phyloP scores from a whole-genome alignment of 768 basidiomycete species.

The Termitomyces heimii region DNA sequence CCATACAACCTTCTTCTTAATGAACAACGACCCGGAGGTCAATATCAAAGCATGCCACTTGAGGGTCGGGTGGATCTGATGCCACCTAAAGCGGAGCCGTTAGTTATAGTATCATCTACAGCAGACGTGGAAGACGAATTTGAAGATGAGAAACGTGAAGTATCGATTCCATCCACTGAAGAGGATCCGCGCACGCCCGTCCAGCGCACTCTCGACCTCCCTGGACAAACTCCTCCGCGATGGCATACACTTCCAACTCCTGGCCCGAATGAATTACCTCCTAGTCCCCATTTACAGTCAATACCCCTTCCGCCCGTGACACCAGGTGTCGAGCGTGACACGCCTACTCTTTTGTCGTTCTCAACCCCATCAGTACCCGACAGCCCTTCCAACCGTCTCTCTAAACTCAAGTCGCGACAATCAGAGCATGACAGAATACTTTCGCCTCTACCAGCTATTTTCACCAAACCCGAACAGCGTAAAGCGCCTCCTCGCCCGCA shows the following conservation, averaged over 20 bases:
- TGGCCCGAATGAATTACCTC: slow-evolving; percentile 53
- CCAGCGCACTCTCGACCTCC: slow-evolving; percentile 22
- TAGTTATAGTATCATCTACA: background rate
- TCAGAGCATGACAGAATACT: slow-evolving; percentile 13
- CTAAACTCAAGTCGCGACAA: slow-evolving; percentile 11
- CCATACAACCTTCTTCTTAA: slow-evolving; percentile 9
- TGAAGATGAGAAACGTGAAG: slow-evolving; percentile 1
- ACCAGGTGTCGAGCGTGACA: slow-evolving; percentile 23
- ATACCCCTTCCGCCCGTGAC: slow-evolving; percentile 44
- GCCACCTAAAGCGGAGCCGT: slow-evolving; percentile 36
- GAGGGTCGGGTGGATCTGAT: slow-evolving; percentile 88
- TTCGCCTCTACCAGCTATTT: slow-evolving; percentile 16
- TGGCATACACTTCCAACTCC: slow-evolving; percentile 59
- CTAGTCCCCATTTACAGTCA: slow-evolving; percentile 47
- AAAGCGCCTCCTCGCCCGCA: slow-evolving; percentile 34
- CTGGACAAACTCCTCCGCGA: slow-evolving; percentile 26
- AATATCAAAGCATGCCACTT: slow-evolving; percentile 77
- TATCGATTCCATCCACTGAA: slow-evolving; percentile 16
- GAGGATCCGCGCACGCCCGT: slow-evolving; percentile 33
- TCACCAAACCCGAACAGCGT: slow-evolving; percentile 11
- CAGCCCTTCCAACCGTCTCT: slow-evolving; percentile 7
- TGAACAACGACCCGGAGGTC: slow-evolving; percentile 45
- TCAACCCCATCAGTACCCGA: slow-evolving; percentile 6
- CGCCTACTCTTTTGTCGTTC: slow-evolving; percentile 11
- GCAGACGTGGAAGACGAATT: slow-evolving; percentile 6